phyloP scores from a whole-genome alignment of 257 asterid genomes.

The Fraxinus americana region DNA sequence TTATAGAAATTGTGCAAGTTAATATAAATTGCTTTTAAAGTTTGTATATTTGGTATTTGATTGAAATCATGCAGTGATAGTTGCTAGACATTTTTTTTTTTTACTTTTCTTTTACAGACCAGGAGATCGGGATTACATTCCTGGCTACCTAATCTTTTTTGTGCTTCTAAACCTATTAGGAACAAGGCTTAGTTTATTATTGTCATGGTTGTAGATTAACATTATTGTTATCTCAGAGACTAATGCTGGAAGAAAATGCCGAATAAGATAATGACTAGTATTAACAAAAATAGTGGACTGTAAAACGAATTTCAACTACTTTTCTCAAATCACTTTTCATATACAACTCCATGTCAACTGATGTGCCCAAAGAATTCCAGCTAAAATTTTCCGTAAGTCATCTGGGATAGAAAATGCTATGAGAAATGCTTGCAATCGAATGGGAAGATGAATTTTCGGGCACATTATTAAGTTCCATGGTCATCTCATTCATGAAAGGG shows the following conservation, averaged over 20 bases:
- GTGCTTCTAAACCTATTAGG: background rate
- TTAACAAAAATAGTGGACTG: background rate
- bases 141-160: no score
- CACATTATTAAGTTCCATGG: constrained; percentile 51
- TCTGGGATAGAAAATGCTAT: constrained; percentile 66
- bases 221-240: background rate
- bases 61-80: background rate
- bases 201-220: no score
- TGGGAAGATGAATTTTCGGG: constrained; percentile 18
- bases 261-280: background rate
- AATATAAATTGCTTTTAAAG: background rate
- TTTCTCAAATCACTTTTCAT: background rate
- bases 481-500: constrained; percentile 66
- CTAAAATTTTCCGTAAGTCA: constrained; percentile 25
- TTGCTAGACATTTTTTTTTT: background rate
- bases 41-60: background rate
- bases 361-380: background rate
- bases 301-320: background rate
- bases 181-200: background rate
- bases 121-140: background rate
- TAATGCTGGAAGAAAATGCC: background rate
- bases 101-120: background rate
- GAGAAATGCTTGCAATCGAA: constrained; percentile 63
- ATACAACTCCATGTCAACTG: background rate
- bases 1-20: background rate